Base-by-base conservation (phyloP, 371 early-diverging fungal genomes). In the Syncephalis plumigaleata region DNA sequence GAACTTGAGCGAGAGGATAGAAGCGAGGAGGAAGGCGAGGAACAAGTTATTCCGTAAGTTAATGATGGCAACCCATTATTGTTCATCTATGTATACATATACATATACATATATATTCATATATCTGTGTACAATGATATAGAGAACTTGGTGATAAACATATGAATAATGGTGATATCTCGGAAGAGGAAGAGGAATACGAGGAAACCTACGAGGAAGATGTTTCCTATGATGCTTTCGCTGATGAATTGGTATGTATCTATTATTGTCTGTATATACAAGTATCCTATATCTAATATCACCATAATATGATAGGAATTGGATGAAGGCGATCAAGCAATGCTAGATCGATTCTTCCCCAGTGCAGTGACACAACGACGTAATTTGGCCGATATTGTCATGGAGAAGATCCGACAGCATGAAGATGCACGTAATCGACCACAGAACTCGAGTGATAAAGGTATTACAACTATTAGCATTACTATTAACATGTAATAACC, bases 301-400 rank as follows among this genome's bases (percentile, higher is more conserved):
- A 31, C 4, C 31, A 7, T 11, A 31, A 7, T 31, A 31, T 31
- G 11, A 53, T 53, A 69, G 55, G 82, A 80, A 54, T 67, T 85
- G 38, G 83, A 80, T 48, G 83, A 79, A 52, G 71, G 65, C 9
- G 88, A 86, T 61, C 75, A 75, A 9, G 75, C 70, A 47, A 60
- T 87, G 16, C 67, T 94, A 55, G 79, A 84, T 39, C 85, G 86
- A 64, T 93, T 92, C 58, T 73, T 93, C 68, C 84, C 81, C 11
- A 65, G 69, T 27, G 86, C 86, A 24, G 90, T 90, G 15, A 68
- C 60, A 46, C 75, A 84, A 55, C 80, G 85, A 50, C 71, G 78
- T 55, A 53, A 42, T 24, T 71, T 96, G 45, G 89, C 97, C 2
- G 94, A 96, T 59, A 58, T 92, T 38, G 91, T 96, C 61, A 84